Percentiles rank a stretch among this genome's conserved stretches.
These are phyloP conservation scores for Annulohypoxylon truncatum DNA, from an alignment of 2,329 filamentous ascomycete genomes.

Conservation along the genomic window DNA sequence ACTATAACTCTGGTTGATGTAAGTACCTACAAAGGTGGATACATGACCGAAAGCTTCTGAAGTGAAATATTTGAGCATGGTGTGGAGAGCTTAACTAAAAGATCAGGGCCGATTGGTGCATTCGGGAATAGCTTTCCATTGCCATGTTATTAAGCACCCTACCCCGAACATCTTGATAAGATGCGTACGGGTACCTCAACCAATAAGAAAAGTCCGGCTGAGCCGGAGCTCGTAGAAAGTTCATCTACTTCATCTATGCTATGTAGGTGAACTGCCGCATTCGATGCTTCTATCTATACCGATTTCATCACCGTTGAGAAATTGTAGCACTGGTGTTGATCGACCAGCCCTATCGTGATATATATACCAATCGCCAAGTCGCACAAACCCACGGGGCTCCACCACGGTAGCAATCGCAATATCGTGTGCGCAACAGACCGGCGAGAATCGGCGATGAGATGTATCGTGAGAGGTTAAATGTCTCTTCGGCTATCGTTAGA, in stretches of 20 bases:
- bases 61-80: not conserved
- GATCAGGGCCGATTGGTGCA: slow-evolving; percentile 6
- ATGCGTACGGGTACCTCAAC: not conserved
- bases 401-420: slow-evolving; percentile 35
- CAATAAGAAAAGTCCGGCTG: slow-evolving; percentile 2
- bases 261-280: not conserved
- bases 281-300: slow-evolving; percentile 16
- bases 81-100: slow-evolving; percentile 8
- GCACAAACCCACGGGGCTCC: slow-evolving; percentile 23
- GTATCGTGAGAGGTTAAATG: slow-evolving; percentile 17
- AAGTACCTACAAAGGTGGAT: not conserved
- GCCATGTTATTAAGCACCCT: not conserved
- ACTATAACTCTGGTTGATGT: slow-evolving; percentile 24
- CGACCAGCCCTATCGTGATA: slow-evolving; percentile 21
- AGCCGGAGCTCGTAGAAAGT: not conserved
- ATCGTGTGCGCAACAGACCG: slow-evolving; percentile 20
- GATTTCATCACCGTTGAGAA: slow-evolving; percentile 25
- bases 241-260: too few relatives aligned
- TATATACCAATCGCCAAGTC: slow-evolving; percentile 25
- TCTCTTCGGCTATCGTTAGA: slow-evolving; percentile 13
- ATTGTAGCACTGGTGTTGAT: slow-evolving; percentile 12
- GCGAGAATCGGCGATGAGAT: slow-evolving; percentile 39
- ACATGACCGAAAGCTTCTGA: not conserved
- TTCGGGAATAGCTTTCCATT: slow-evolving; percentile 9
- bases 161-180: not conserved